phyloP scores from a whole-genome alignment of 495 filamentous ascomycete species.

The Aspergillus ellipticus region DNA sequence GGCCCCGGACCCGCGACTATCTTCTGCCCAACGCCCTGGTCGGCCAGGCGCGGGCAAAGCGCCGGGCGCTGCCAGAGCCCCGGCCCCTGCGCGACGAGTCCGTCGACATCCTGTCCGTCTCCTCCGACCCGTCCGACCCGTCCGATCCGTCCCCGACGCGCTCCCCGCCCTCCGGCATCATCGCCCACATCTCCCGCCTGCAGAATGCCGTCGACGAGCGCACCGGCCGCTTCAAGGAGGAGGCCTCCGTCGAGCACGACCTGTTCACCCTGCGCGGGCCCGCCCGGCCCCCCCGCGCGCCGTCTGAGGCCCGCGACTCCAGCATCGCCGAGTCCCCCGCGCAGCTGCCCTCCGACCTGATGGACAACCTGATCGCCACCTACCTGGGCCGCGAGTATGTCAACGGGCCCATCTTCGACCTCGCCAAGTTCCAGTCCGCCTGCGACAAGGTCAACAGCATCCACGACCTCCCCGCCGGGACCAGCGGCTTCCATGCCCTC shows the following conservation, averaged over 20 bases:
- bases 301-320: background rate
- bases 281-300: background rate
- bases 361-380: constrained; percentile 7
- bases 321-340: background rate
- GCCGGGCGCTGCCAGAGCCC: background rate
- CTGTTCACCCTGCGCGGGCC: background rate
- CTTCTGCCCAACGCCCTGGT: background rate
- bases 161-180: background rate
- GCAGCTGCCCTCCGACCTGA: constrained; percentile 5
- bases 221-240: constrained; percentile 8
- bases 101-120: background rate
- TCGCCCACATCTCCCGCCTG: background rate
- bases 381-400: constrained; percentile 13
- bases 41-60: background rate
- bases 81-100: background rate
- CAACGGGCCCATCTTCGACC: constrained; percentile 14
- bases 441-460: background rate
- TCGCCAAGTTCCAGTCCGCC: constrained; percentile 7
- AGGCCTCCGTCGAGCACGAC: background rate
- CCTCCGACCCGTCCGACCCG: constrained; percentile 9
- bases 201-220: constrained; percentile 7
- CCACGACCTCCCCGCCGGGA: background rate
- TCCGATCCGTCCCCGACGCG: constrained; percentile 3
- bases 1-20: background rate
- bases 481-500: constrained; percentile 7